Evolutionary conservation across 1,284 basidiomycete species (phyloP).

Genomic region (Gymnopus androsaceus): DNA sequence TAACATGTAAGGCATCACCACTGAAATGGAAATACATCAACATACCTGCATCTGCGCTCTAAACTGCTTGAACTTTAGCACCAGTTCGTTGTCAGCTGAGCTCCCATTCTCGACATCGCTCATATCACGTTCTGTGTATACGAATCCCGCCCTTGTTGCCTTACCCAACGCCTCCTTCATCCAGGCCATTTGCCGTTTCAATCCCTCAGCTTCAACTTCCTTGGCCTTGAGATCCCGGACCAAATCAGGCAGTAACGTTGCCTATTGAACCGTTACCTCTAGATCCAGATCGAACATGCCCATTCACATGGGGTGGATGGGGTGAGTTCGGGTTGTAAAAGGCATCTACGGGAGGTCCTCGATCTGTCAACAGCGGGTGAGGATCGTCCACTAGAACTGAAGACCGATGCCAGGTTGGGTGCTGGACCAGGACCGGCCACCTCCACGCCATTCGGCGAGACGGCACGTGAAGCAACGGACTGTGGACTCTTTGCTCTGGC

Average conservation of each 20-base stretch:
- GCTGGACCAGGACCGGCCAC: conserved; percentile 41
- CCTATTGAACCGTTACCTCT: conserved; percentile 58
- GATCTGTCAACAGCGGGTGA: conserved; percentile 61
- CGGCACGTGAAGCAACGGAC: conserved; percentile 48
- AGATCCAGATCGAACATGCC: conserved; percentile 43
- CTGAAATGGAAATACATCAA: conserved; percentile 19
- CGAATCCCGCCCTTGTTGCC: conserved; percentile 82
- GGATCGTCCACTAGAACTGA: conserved; percentile 59
- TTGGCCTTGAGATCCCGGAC: conserved; percentile 78
- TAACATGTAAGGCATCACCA: neutral
- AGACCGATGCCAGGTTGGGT: conserved; percentile 52
- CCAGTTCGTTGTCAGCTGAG: conserved; percentile 62
- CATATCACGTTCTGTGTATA: conserved; percentile 60
- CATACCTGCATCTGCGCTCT: conserved; percentile 85
- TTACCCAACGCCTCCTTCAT: conserved; percentile 82
- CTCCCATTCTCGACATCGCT: conserved; percentile 42
- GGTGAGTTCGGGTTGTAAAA: conserved; percentile 63
- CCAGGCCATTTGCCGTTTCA: conserved; percentile 83
- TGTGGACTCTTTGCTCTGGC: conserved; percentile 24
- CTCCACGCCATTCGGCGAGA: conserved; percentile 52
- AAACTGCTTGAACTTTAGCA: conserved; percentile 87
- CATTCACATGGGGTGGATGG: conserved; percentile 53
- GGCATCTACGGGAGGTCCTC: conserved; percentile 57
- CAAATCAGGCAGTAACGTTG: conserved; percentile 71
- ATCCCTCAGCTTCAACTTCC: conserved; percentile 77